Conservation (phyloP, 192 early-diverging fungal species). For the Entomortierella chlamydospora region DNA sequence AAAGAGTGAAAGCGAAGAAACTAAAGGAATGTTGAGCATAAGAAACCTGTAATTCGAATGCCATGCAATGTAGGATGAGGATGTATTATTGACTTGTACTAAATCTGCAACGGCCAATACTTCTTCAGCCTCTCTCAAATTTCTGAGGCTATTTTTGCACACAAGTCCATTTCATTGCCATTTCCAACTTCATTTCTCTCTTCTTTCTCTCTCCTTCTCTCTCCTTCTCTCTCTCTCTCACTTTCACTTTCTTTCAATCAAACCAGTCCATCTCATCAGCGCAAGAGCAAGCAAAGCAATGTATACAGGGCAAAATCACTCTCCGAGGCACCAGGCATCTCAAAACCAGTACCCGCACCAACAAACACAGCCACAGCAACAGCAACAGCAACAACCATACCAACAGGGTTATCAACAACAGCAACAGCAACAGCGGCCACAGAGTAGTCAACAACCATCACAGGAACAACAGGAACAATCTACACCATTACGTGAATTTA, state of each 20-base stretch:
- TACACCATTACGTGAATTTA: conserved; percentile 23
- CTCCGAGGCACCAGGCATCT: not conserved
- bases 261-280: not conserved
- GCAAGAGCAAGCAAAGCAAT: not conserved
- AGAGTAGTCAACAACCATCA: not conserved
- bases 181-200: not conserved
- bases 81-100: too few relatives aligned
- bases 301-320: conserved; percentile 4
- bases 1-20: too few relatives aligned
- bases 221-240: not conserved
- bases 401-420: conserved; percentile 19
- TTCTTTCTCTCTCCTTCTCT: not conserved
- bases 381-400: conserved; percentile 23
- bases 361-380: conserved; percentile 4
- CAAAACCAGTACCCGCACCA: conserved; percentile 11
- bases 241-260: too few relatives aligned
- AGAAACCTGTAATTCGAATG: too few relatives aligned
- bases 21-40: too few relatives aligned
- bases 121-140: too few relatives aligned
- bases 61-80: too few relatives aligned
- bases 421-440: conserved; percentile 16
- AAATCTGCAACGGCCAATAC: too few relatives aligned
- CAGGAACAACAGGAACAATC: not conserved
- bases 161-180: not conserved
- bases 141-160: not conserved